A percentile compares a stretch with the other conserved stretches of the same genome.
These are phyloP conservation scores for Dipteronia dyeriana DNA, from an alignment of 345 rosid genomes.

Conservation along the genomic window DNA sequence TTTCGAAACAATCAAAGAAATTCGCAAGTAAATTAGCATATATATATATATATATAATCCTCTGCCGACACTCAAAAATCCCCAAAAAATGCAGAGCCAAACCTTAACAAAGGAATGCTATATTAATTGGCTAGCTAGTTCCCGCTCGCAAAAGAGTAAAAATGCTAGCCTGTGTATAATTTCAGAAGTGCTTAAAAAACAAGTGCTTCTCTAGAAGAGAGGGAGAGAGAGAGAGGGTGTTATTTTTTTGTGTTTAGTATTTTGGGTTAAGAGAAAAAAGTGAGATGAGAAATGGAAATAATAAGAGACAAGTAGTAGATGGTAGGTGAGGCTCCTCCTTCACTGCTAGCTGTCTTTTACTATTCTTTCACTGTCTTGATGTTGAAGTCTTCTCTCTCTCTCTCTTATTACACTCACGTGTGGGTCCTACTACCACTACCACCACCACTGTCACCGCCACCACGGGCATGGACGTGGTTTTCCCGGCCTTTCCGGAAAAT, in stretches of 20 bases:
- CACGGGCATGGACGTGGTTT: too few species aligned
- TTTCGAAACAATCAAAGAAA: too few species aligned
- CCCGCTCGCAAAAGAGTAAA: too few species aligned
- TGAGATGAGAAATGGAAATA: slow-evolving; percentile 6
- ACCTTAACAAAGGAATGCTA: too few species aligned
- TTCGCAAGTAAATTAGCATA: too few species aligned
- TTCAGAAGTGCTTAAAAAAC: too few species aligned
- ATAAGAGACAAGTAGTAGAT: slow-evolving; percentile 11
- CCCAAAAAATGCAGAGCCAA: too few species aligned
- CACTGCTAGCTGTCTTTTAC: slow-evolving; percentile 80
- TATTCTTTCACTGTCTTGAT: slow-evolving; percentile 44
- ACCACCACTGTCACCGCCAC: neutral
- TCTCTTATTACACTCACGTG: neutral
- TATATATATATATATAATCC: neutral
- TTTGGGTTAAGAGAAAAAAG: neutral
- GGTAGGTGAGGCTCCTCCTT: slow-evolving; percentile 58
- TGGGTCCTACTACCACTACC: slow-evolving; percentile 19
- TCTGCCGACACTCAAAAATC: neutral
- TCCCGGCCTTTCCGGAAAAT: too few species aligned
- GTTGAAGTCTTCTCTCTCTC: slow-evolving; percentile 44
- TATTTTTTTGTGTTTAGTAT: neutral
- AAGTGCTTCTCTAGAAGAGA: too few species aligned
- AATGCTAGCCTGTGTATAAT: too few species aligned
- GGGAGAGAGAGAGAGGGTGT: neutral
- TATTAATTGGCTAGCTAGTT: too few species aligned